These are phyloP conservation scores for Rehmannia glutinosa DNA, from an alignment of 257 asterid species.

Conservation along the genomic window DNA sequence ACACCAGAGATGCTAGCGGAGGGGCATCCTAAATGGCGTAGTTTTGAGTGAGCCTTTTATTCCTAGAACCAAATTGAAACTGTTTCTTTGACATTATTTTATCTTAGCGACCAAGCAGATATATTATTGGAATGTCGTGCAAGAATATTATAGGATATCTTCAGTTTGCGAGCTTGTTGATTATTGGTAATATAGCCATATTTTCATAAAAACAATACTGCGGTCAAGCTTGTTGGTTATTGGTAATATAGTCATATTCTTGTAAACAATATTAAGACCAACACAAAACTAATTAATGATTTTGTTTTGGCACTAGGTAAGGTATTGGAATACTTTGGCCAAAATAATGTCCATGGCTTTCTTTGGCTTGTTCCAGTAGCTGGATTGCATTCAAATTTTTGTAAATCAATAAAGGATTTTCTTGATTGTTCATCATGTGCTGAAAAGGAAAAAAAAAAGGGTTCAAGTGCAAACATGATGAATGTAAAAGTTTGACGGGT, in stretches of 20 bases:
- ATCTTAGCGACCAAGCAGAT: background rate
- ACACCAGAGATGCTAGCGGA: slow-evolving; percentile 45
- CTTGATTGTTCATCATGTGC: background rate
- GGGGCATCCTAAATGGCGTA: slow-evolving; percentile 48
- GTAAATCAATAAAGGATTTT: background rate
- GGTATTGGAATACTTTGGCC: slow-evolving; percentile 1
- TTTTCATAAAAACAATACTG: slow-evolving; percentile 2
- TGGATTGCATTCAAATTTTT: slow-evolving; percentile 3
- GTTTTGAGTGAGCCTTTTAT: slow-evolving; percentile 54
- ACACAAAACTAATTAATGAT: background rate
- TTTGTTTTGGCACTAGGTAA: slow-evolving; percentile 10
- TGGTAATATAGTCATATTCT: background rate
- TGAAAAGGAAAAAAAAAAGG: background rate
- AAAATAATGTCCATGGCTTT: background rate
- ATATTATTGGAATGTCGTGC: background rate
- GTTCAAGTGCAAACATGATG: background rate
- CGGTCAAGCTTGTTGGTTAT: background rate
- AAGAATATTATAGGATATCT: slow-evolving; percentile 3
- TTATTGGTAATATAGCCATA: slow-evolving; percentile 10
- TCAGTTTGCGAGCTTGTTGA: slow-evolving; percentile 6
- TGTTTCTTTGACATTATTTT: slow-evolving; percentile 10
- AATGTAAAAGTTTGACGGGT: slow-evolving; percentile 3
- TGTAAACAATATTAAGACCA: background rate
- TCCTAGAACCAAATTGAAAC: background rate
- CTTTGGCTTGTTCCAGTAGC: background rate